These are phyloP conservation scores for Chalaropsis ovoidea DNA, from an alignment of 2,329 filamentous ascomycete species.

Conservation along the genomic window DNA sequence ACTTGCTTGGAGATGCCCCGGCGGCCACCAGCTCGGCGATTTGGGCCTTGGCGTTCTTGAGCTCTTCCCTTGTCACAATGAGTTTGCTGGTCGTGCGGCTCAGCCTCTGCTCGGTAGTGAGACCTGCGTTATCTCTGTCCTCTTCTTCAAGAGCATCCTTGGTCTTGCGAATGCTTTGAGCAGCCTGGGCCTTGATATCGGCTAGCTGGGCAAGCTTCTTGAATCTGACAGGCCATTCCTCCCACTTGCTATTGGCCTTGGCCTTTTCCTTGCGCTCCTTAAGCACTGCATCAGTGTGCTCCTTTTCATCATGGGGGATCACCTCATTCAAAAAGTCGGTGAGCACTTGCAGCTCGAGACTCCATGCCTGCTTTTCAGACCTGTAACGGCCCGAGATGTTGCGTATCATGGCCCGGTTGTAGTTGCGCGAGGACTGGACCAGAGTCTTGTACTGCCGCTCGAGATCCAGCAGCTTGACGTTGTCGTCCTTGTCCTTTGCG, in stretches of 20 bases:
- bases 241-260: background rate
- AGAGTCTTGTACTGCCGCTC: background rate
- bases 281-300: background rate
- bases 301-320: no score
- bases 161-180: background rate
- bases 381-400: background rate
- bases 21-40: background rate
- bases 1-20: background rate
- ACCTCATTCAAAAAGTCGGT: background rate
- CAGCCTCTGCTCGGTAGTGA: background rate
- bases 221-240: background rate
- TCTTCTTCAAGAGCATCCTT: background rate
- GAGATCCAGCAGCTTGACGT: background rate
- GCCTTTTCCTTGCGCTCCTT: background rate
- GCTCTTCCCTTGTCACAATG: background rate
- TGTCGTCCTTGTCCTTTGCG: background rate
- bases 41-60: background rate
- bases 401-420: background rate
- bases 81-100: background rate
- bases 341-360: background rate
- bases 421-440: background rate
- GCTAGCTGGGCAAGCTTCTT: background rate
- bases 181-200: background rate
- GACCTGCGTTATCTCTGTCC: background rate
- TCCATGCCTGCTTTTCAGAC: background rate